Conservation (phyloP, 1,284 basidiomycete species). For the Puccinia coronata region DNA sequence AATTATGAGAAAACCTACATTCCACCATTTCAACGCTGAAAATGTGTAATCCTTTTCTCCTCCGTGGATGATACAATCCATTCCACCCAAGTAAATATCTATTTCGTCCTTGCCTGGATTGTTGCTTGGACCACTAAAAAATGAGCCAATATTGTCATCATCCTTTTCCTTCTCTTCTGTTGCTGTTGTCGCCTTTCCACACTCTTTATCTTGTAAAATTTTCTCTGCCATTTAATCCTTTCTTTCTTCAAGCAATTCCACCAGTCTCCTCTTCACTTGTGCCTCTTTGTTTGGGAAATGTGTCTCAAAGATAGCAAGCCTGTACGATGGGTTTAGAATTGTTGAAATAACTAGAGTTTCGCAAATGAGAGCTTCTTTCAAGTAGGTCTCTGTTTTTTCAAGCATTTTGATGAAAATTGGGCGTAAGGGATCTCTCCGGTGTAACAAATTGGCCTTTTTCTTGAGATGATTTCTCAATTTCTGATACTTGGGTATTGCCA, state of each 20-base stretch:
- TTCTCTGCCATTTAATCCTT: constrained; percentile 13
- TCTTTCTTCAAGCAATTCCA: constrained; percentile 4
- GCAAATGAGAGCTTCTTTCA: constrained; percentile 16
- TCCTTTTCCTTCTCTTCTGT: neutral
- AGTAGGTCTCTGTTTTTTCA: constrained; percentile 16
- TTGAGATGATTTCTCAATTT: constrained; percentile 10
- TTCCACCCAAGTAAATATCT: constrained; percentile 1
- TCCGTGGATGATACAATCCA: constrained; percentile 20
- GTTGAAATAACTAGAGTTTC: constrained; percentile 22
- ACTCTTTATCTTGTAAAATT: constrained; percentile 13
- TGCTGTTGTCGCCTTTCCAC: neutral
- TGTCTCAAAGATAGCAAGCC: constrained; percentile 19
- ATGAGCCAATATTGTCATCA: neutral
- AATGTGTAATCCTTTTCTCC: constrained; percentile 27
- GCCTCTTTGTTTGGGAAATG: neutral
- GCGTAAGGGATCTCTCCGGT: neutral
- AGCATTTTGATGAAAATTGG: constrained; percentile 17
- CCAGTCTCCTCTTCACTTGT: constrained; percentile 20
- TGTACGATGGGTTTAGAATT: constrained; percentile 15
- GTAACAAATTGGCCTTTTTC: neutral
- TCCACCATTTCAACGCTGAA: too few relatives aligned
- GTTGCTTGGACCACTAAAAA: constrained; percentile 24
- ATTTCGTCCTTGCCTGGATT: constrained; percentile 26
- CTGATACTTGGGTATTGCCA: constrained; percentile 17
- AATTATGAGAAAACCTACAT: too few relatives aligned